A percentile compares a stretch with the other conserved stretches of the same genome.
These are phyloP conservation scores for Skeletonema tropicum DNA, from an alignment of 108 stramenopile genomes.

Conservation along the genomic window DNA sequence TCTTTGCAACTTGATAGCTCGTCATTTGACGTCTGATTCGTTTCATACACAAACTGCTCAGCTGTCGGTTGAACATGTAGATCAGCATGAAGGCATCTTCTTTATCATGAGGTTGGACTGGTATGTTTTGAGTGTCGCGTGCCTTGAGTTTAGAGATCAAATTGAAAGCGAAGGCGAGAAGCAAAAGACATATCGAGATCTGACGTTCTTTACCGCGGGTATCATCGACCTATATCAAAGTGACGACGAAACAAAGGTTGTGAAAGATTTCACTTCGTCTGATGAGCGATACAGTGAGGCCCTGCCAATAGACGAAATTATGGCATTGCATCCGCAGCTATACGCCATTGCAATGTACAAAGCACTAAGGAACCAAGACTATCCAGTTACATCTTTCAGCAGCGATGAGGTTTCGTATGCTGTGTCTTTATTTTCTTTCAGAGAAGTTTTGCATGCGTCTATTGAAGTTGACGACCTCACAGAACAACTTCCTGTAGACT, in stretches of 20 bases:
- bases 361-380: slow-evolving; percentile 46
- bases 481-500: slow-evolving; percentile 24
- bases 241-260: slow-evolving; percentile 59
- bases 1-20: slow-evolving; percentile 48
- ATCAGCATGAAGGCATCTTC: slow-evolving; percentile 60
- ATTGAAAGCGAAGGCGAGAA: slow-evolving; percentile 22
- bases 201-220: slow-evolving; percentile 74
- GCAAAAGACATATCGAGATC: slow-evolving; percentile 28
- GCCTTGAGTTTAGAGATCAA: slow-evolving; percentile 37
- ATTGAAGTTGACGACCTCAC: slow-evolving; percentile 36
- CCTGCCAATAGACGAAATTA: slow-evolving; percentile 57
- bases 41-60: slow-evolving; percentile 52
- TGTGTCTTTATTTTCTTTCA: slow-evolving; percentile 25
- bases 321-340: slow-evolving; percentile 52
- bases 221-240: slow-evolving; percentile 71
- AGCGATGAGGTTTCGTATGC: slow-evolving; percentile 31
- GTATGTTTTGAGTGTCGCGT: slow-evolving; percentile 63
- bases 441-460: slow-evolving; percentile 18
- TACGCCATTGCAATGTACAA: slow-evolving; percentile 65
- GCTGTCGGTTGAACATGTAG: slow-evolving; percentile 50
- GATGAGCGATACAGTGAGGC: slow-evolving; percentile 58
- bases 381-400: slow-evolving; percentile 16
- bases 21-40: slow-evolving; percentile 50
- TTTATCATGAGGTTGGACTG: slow-evolving; percentile 69
- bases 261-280: slow-evolving; percentile 25